A percentile compares a stretch with the other conserved stretches of the same genome.
Evolutionary conservation across 2,329 filamentous ascomycete genomes (phyloP).

Genomic region (Neofusicoccum kwambonambiense): DNA sequence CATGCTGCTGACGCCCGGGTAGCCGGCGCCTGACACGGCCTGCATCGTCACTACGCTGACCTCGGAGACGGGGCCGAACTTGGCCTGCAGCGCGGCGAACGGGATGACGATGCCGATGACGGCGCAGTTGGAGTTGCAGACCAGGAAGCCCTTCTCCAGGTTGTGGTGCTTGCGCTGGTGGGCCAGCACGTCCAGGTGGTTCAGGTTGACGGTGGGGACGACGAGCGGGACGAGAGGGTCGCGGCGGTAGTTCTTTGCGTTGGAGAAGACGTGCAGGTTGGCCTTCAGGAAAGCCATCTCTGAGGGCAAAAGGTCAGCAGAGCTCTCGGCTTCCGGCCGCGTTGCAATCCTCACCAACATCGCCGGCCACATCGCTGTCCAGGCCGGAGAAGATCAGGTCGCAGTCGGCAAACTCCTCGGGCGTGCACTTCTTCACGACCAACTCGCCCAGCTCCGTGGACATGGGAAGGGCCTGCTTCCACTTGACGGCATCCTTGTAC

Average conservation of each 20-base stretch:
- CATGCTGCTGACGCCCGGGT: constrained; percentile 88
- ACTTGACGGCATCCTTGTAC: constrained; percentile 89
- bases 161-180: constrained; percentile 74
- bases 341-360: constrained; percentile 65
- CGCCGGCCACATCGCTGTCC: constrained; percentile 87
- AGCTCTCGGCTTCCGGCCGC: not conserved
- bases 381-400: constrained; percentile 92
- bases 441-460: constrained; percentile 72
- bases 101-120: constrained; percentile 96
- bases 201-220: constrained; percentile 90
- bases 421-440: constrained; percentile 79
- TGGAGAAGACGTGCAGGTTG: constrained; percentile 90
- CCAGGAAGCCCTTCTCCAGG: constrained; percentile 82
- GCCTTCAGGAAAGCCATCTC: constrained; percentile 89
- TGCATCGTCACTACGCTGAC: constrained; percentile 94
- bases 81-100: constrained; percentile 82
- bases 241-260: constrained; percentile 94
- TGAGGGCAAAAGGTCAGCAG: constrained; percentile 33
- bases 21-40: constrained; percentile 88
- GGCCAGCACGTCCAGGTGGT: constrained; percentile 83
- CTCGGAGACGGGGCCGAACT: constrained; percentile 73
- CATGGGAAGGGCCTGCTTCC: constrained; percentile 90
- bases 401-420: constrained; percentile 81
- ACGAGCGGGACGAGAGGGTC: constrained; percentile 89
- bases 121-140: constrained; percentile 98